Evolutionary conservation across 2,329 filamentous ascomycete species (phyloP), one percentile per base, ranked within the genome.

Genomic region (Aspergillus versicolor): DNA sequence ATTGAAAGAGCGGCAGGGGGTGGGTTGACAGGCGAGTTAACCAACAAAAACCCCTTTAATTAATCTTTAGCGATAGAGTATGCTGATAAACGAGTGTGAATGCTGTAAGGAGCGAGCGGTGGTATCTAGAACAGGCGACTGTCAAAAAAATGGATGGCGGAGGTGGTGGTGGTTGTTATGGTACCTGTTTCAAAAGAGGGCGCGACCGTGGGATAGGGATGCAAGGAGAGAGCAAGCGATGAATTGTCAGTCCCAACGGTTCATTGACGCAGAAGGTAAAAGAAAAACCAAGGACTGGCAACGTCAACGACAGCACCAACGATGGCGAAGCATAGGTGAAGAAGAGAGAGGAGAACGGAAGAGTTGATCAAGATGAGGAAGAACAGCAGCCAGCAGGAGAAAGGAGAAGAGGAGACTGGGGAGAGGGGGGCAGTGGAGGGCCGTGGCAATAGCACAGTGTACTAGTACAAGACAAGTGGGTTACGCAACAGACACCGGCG

Each of bases 291-390:
- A 47, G 57, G 56, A 60, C 57, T 59, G 62, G 58, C 61, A 60
- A 70, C 64, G 64, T 66, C 67, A 68, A 69, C 63, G 62, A 68
- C 64, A 65, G 61, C 68, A 70, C 61, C 66, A 60, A 64, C 60
- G 61, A 65, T 56, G 60, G 54, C 51, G 45, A 59, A 58, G 47
- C 61, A 63, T 63, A 40, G 42, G 47, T 46, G 48, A 54, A 52
- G 41, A 34, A 47, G 42, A 43, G 24, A 37, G 37, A 21, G 30
- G 24, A 53, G 11, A n/a, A n/a, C n/a, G 37, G 37, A 47, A 48
- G 30, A 48, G 49, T 19, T 19, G 19, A 19, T 40, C 27, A 17
- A 40, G 7, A 5, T 30, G 27, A 30, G 19, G 27, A 30, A 30
- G 27, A 30, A 30, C 27, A 30, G 8, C 9, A 30, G 9, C 27